Evolutionary conservation across 2,329 filamentous ascomycete genomes (phyloP).

Genomic region (Curvularia sp.): DNA sequence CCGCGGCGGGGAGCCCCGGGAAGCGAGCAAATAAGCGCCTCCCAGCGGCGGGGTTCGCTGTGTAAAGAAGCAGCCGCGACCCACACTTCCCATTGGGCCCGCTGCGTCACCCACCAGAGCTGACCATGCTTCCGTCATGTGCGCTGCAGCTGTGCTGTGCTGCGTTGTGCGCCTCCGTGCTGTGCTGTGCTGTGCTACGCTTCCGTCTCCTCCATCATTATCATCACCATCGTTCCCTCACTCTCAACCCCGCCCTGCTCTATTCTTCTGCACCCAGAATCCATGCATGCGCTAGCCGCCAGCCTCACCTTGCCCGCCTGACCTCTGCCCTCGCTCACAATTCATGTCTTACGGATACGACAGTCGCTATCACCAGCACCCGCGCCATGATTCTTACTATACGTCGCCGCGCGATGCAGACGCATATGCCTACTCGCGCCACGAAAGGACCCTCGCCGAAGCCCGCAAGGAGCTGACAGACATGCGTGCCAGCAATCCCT

Average conservation of each 20-base stretch:
- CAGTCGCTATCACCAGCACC: conserved; percentile 29
- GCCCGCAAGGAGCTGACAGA: conserved; percentile 27
- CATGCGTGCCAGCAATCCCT: conserved; percentile 36
- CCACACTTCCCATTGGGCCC: conserved; percentile 14
- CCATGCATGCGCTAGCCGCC: conserved; percentile 12
- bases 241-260: conserved; percentile 12
- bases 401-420: conserved; percentile 34
- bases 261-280: conserved; percentile 1
- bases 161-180: conserved; percentile 8
- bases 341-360: conserved; percentile 40
- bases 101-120: conserved; percentile 22
- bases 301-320: conserved; percentile 22
- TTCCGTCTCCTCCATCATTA: conserved; percentile 6
- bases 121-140: conserved; percentile 18
- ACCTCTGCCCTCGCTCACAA: conserved; percentile 12
- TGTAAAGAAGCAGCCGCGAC: conserved; percentile 13
- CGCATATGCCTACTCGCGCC: conserved; percentile 31
- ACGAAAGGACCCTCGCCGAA: conserved; percentile 24
- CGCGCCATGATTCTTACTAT: conserved; percentile 38
- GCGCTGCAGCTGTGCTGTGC: conserved; percentile 15
- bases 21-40: conserved; percentile 18
- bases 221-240: not conserved
- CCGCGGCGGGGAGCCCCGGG: not conserved
- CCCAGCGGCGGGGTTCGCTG: conserved; percentile 7
- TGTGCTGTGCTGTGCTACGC: conserved; percentile 12